Conservation (phyloP, 768 basidiomycete species). For the Termitomyces sp. region DNA sequence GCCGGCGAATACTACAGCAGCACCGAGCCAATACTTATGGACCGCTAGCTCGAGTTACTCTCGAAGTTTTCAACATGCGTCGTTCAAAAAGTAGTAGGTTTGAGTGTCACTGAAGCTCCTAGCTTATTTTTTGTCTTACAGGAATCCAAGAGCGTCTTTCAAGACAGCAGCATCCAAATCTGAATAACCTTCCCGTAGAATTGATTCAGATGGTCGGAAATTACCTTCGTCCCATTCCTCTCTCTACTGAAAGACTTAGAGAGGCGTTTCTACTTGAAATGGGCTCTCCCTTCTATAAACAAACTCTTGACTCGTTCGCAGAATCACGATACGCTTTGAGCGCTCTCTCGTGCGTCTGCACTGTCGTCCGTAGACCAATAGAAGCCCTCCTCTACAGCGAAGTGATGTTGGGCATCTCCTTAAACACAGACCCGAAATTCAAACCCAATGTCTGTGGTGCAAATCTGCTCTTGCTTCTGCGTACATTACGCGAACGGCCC, state of each 20-base stretch:
- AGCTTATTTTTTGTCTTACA: not conserved
- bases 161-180: not conserved
- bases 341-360: not conserved
- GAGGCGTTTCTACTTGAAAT: not conserved
- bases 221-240: not conserved
- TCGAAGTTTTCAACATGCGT: not conserved
- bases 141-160: not conserved
- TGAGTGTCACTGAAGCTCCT: not conserved
- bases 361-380: not conserved
- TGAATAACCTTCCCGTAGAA: not conserved
- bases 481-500: not conserved
- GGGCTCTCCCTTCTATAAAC: not conserved
- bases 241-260: not conserved
- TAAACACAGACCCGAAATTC: not conserved
- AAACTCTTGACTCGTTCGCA: not conserved
- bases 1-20: conserved; percentile 89
- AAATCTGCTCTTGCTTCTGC: not conserved
- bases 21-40: too few relatives aligned
- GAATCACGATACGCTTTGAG: not conserved
- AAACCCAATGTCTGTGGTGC: too few relatives aligned
- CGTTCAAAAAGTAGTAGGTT: not conserved
- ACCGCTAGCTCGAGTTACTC: too few relatives aligned
- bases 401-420: not conserved
- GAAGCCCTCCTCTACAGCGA: not conserved
- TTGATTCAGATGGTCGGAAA: not conserved